Evolutionary conservation across 352 stramenopile genomes (phyloP).

Genomic region (Phytophthora constricta): DNA sequence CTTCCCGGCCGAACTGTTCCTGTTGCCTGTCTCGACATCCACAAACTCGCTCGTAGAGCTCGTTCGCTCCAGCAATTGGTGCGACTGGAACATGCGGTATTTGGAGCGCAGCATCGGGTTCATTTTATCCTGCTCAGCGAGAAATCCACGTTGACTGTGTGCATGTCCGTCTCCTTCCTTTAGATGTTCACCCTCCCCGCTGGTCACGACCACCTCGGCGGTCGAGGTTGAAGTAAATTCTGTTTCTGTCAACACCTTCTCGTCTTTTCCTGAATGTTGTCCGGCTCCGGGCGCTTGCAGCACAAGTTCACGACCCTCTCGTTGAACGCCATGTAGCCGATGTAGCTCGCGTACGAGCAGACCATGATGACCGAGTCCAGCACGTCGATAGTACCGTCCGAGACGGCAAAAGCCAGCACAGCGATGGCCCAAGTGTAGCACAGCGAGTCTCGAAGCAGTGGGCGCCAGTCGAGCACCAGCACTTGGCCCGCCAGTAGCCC

Average conservation of each 20-base stretch:
- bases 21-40: slow-evolving; percentile 15
- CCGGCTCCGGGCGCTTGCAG: slow-evolving; percentile 56
- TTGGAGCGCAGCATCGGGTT: slow-evolving; percentile 73
- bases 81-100: slow-evolving; percentile 75
- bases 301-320: slow-evolving; percentile 58
- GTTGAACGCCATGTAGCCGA: slow-evolving; percentile 80
- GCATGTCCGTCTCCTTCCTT: slow-evolving; percentile 16
- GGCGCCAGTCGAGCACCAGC: slow-evolving; percentile 77
- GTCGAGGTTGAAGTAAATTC: slow-evolving; percentile 10
- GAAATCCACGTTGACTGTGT: slow-evolving; percentile 35
- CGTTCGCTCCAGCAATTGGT: slow-evolving; percentile 36
- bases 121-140: slow-evolving; percentile 49
- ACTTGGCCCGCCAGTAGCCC: slow-evolving; percentile 67
- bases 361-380: slow-evolving; percentile 73
- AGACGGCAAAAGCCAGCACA: slow-evolving; percentile 62
- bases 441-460: slow-evolving; percentile 79
- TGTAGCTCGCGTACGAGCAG: slow-evolving; percentile 72
- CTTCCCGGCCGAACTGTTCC: slow-evolving; percentile 1
- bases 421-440: slow-evolving; percentile 77
- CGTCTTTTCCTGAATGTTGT: slow-evolving; percentile 18
- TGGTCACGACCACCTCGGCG: slow-evolving; percentile 18
- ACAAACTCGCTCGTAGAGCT: slow-evolving; percentile 14
- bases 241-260: neutral
- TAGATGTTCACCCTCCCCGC: slow-evolving; percentile 15
- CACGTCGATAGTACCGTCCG: slow-evolving; percentile 64